Conservation (phyloP, 2,329 filamentous ascomycete genomes). For the Ophiostoma populinum region DNA sequence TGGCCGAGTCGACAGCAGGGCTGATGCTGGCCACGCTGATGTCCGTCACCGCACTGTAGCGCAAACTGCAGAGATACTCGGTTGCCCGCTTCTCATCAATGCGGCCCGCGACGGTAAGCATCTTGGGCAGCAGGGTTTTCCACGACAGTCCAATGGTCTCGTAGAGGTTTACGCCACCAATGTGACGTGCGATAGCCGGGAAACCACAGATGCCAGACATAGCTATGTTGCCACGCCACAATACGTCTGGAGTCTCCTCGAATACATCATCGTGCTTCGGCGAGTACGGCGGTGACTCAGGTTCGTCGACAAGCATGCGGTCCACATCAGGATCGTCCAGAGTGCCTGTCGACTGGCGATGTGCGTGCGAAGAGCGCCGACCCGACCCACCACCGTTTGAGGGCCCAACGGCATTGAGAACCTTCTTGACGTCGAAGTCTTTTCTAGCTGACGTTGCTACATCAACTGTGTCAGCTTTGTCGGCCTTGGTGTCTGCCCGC, state of each 20-base stretch:
- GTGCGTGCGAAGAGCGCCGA: conserved; percentile 31
- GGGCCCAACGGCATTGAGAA: conserved; percentile 76
- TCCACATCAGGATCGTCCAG: conserved; percentile 81
- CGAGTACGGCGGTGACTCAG: conserved; percentile 63
- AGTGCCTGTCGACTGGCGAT: conserved; percentile 32
- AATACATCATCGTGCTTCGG: conserved; percentile 50
- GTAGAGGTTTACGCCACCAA: conserved; percentile 67
- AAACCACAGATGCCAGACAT: conserved; percentile 70
- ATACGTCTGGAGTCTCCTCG: conserved; percentile 42
- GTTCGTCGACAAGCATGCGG: conserved; percentile 59
- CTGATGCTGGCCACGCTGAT: conserved; percentile 63
- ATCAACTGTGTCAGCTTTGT: conserved; percentile 8
- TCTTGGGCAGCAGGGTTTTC: conserved; percentile 56
- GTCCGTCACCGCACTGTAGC: conserved; percentile 68
- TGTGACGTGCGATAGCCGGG: conserved; percentile 58
- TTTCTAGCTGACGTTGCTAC: conserved; percentile 33
- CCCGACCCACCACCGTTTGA: no score
- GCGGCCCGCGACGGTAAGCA: conserved; percentile 56
- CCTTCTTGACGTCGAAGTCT: conserved; percentile 70
- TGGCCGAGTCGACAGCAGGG: conserved; percentile 42
- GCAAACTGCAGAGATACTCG: conserved; percentile 76
- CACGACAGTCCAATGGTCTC: conserved; percentile 39
- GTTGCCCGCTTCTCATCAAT: conserved; percentile 72
- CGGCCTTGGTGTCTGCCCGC: conserved; percentile 25
- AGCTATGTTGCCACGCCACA: conserved; percentile 60